Percentiles rank a stretch among this genome's conserved stretches.
Conservation (phyloP, 2,329 filamentous ascomycete genomes). For the Aspergillus brunneoviolaceus region DNA sequence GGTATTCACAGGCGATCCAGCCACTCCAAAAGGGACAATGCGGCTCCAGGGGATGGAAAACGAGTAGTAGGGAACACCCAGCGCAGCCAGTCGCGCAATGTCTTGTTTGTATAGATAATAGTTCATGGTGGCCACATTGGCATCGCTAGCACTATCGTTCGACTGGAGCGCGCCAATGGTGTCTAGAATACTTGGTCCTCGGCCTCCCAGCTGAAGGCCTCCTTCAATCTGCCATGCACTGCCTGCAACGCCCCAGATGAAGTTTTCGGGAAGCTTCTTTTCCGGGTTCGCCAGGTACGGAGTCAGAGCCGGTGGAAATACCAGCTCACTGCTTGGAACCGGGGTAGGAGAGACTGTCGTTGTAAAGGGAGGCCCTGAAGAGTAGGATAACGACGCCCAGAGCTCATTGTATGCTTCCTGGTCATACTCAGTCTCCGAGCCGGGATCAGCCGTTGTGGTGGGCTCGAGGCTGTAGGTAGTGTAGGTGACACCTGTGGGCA, state of each 20-base stretch:
- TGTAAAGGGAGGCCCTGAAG: constrained; percentile 41
- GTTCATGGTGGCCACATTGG: constrained; percentile 52
- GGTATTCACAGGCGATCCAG: constrained; percentile 48
- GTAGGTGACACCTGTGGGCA: constrained; percentile 2
- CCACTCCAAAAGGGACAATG: constrained; percentile 49
- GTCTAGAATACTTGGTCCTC: constrained; percentile 41
- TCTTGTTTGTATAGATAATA: constrained; percentile 55
- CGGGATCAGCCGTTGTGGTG: background rate
- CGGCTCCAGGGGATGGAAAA: constrained; percentile 52
- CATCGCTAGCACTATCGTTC: constrained; percentile 33
- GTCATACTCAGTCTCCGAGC: constrained; percentile 27
- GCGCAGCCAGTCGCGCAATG: constrained; percentile 38
- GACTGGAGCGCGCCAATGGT: constrained; percentile 27
- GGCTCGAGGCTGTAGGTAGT: constrained; percentile 6
- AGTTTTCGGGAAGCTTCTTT: constrained; percentile 36
- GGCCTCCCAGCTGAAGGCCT: constrained; percentile 42
- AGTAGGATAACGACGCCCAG: constrained; percentile 38
- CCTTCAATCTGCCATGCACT: constrained; percentile 49
- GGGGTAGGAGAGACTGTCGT: constrained; percentile 58
- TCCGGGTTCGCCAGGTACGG: constrained; percentile 35
- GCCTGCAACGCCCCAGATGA: constrained; percentile 46
- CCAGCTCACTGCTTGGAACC: constrained; percentile 54
- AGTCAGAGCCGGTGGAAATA: constrained; percentile 56
- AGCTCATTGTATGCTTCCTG: constrained; percentile 39
- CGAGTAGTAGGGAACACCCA: constrained; percentile 41